Conservation (phyloP, 495 filamentous ascomycete species). For the Parathielavia hyrcaniae region DNA sequence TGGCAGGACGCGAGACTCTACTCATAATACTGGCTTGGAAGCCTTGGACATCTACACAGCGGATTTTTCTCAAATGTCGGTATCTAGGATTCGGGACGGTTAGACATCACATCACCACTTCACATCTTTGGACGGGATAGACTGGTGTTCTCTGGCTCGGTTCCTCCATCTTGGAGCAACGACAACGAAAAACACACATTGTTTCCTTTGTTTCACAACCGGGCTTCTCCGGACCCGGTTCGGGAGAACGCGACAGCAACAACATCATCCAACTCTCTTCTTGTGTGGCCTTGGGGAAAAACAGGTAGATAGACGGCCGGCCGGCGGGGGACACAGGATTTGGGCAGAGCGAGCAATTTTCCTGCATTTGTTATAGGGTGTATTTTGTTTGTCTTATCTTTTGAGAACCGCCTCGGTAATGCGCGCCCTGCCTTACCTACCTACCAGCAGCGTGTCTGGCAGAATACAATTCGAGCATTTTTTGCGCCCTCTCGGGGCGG, state of each 20-base stretch:
- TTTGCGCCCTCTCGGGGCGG: not conserved
- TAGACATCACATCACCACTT: slow-evolving; percentile 29
- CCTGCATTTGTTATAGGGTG: not conserved
- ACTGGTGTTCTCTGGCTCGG: slow-evolving; percentile 16
- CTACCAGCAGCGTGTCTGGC: not conserved
- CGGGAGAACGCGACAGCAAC: not conserved
- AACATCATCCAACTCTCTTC: slow-evolving; percentile 5
- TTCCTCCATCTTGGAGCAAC: slow-evolving; percentile 6
- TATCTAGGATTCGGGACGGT: slow-evolving; percentile 10
- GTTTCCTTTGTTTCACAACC: slow-evolving; percentile 2
- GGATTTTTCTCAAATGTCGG: slow-evolving; percentile 3
- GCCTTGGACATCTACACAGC: slow-evolving; percentile 7
- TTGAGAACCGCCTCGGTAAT: not conserved
- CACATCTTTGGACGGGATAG: slow-evolving; percentile 21
- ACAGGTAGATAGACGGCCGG: not conserved
- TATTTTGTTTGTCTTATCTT: not conserved
- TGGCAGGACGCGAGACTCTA: slow-evolving; percentile 15
- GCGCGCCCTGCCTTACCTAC: too few relatives aligned
- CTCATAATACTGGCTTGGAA: slow-evolving; percentile 15
- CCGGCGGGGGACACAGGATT: not conserved
- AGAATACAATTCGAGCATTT: not conserved
- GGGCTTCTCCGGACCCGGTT: not conserved
- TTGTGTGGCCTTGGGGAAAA: not conserved
- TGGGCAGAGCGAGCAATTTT: not conserved
- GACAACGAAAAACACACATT: slow-evolving; percentile 4